Evolutionary conservation across 2,329 filamentous ascomycete species (phyloP).

Genomic region (Aureobasidium sp.): DNA sequence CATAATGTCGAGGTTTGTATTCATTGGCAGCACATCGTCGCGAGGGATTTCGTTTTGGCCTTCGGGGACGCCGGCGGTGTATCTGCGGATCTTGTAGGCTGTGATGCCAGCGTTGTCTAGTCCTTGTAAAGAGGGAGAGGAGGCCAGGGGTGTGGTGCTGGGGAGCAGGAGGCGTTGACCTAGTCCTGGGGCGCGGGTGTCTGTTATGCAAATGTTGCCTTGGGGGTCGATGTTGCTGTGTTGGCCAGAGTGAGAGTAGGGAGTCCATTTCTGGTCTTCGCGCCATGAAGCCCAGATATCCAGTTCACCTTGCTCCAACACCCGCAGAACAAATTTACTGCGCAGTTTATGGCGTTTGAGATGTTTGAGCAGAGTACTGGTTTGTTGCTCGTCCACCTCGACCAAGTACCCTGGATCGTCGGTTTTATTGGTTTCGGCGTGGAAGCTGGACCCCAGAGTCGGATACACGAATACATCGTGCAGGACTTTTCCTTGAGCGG

Average conservation of each 20-base stretch:
- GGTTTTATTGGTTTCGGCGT: conserved; percentile 19
- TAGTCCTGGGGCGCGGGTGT: conserved; percentile 31
- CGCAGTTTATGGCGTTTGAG: conserved; percentile 81
- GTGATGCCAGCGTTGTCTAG: conserved; percentile 34
- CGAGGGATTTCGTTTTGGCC: conserved; percentile 70
- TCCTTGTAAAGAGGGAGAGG: conserved; percentile 25
- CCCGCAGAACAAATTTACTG: conserved; percentile 64
- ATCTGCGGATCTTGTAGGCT: conserved; percentile 68
- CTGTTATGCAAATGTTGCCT: conserved; percentile 35
- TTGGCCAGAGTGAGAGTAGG: too few relatives aligned
- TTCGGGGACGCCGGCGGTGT: conserved; percentile 75
- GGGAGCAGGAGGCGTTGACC: conserved; percentile 29
- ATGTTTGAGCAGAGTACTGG: conserved; percentile 58
- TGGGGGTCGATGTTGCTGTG: conserved; percentile 16
- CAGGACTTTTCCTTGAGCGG: conserved; percentile 70
- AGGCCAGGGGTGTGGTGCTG: conserved; percentile 28
- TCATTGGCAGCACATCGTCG: conserved; percentile 71
- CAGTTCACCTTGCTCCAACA: conserved; percentile 59
- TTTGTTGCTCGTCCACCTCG: conserved; percentile 70
- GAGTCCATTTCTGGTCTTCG: conserved; percentile 37
- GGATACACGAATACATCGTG: conserved; percentile 90
- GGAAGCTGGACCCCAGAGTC: conserved; percentile 33
- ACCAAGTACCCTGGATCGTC: conserved; percentile 59
- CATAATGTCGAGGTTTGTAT: conserved; percentile 83
- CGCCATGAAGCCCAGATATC: conserved; percentile 71